phyloP scores from a whole-genome alignment of 2,329 filamentous ascomycete genomes.

The Verticillium dahliae region DNA sequence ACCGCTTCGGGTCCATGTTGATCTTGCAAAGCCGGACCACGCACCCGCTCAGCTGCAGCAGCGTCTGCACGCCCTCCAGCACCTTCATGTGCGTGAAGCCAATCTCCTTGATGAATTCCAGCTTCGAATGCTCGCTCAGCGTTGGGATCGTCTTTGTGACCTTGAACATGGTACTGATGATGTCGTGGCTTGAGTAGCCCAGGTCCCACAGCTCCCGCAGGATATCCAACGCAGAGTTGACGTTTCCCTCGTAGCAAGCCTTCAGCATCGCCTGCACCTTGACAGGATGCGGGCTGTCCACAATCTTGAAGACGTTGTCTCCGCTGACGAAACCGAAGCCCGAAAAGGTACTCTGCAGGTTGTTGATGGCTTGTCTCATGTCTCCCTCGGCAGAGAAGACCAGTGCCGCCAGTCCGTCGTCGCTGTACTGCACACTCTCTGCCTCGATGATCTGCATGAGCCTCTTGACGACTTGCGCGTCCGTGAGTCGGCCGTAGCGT shows the following conservation, averaged over 20 bases:
- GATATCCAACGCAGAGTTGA: slow-evolving; percentile 79
- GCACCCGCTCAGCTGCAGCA: slow-evolving; percentile 89
- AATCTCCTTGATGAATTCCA: slow-evolving; percentile 98
- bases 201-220: slow-evolving; percentile 89
- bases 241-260: slow-evolving; percentile 85
- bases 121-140: slow-evolving; percentile 86
- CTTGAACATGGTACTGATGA: slow-evolving; percentile 98
- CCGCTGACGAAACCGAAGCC: slow-evolving; percentile 97
- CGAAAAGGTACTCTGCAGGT: slow-evolving; percentile 85
- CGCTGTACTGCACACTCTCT: slow-evolving; percentile 82
- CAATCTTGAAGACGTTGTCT: slow-evolving; percentile 96
- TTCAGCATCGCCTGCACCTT: slow-evolving; percentile 99
- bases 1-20: slow-evolving; percentile 90
- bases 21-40: slow-evolving; percentile 86
- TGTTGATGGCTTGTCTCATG: slow-evolving; percentile 99
- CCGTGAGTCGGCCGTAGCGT: slow-evolving; percentile 85
- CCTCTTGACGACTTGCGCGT: slow-evolving; percentile 85
- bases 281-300: slow-evolving; percentile 94
- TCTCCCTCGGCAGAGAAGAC: slow-evolving; percentile 97
- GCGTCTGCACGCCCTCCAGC: slow-evolving; percentile 91
- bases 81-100: slow-evolving; percentile 99
- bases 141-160: slow-evolving; percentile 94
- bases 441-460: slow-evolving; percentile 88
- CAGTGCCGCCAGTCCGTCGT: slow-evolving; percentile 90
- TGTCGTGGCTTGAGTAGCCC: slow-evolving; percentile 97